phyloP scores from a whole-genome alignment of 2,329 filamentous ascomycete species.

The Fusarium sp. region DNA sequence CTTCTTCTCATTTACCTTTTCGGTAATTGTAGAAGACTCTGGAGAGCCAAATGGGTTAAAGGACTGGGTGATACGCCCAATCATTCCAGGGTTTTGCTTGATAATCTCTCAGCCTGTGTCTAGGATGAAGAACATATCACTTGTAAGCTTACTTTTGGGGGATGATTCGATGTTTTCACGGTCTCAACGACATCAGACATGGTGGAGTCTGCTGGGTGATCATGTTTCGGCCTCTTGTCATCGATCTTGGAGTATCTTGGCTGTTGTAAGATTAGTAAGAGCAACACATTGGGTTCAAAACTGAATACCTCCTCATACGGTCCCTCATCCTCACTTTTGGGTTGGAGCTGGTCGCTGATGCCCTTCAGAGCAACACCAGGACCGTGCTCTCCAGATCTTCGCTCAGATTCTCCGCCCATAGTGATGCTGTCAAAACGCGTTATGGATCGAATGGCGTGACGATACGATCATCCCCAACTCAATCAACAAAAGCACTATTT shows the following conservation, averaged over 20 bases:
- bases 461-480: rapidly evolving
- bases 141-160: background rate
- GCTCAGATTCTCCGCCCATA: background rate
- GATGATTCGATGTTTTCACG: background rate
- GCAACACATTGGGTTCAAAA: rapidly evolving
- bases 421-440: rapidly evolving
- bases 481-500: background rate
- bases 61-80: background rate
- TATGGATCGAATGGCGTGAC: background rate
- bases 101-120: background rate
- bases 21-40: background rate
- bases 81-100: background rate
- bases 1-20: background rate
- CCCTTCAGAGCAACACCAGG: background rate
- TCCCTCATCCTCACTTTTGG: background rate
- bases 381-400: background rate
- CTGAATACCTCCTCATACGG: background rate
- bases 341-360: background rate
- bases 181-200: background rate
- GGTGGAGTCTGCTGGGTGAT: background rate
- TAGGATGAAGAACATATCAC: rapidly evolving
- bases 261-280: background rate
- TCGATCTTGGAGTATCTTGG: background rate
- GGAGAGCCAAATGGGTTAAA: background rate
- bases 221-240: background rate